Percentiles rank a stretch among this genome's conserved stretches.
phyloP scores from a whole-genome alignment of 441 rosid genomes.

The Bruguiera hainesii region DNA sequence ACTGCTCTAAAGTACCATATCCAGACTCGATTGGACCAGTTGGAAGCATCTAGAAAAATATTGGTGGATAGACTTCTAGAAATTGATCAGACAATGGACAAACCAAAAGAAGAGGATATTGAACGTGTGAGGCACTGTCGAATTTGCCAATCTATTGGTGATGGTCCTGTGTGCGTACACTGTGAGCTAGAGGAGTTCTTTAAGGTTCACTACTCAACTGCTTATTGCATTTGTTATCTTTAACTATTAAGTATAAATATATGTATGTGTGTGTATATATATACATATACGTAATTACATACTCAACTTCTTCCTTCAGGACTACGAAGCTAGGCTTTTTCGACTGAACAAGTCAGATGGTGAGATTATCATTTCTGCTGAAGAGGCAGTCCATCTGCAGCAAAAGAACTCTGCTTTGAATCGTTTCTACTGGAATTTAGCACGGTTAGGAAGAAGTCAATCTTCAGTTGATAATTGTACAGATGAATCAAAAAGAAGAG shows the following conservation, averaged over 20 bases:
- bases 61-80: constrained; percentile 64
- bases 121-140: constrained; percentile 69
- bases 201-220: constrained; percentile 50
- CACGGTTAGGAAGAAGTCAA: constrained; percentile 42
- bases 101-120: constrained; percentile 79
- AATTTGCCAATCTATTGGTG: constrained; percentile 59
- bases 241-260: not conserved
- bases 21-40: constrained; percentile 70
- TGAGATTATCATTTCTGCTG: constrained; percentile 70
- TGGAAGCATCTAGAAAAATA: constrained; percentile 66
- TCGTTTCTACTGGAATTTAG: constrained; percentile 75
- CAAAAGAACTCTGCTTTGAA: constrained; percentile 81
- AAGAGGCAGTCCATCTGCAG: constrained; percentile 73
- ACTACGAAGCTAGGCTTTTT: constrained; percentile 88
- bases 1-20: constrained; percentile 77
- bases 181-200: constrained; percentile 86
- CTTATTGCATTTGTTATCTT: constrained; percentile 11
- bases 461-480: constrained; percentile 33
- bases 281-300: not conserved
- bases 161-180: constrained; percentile 81
- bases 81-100: constrained; percentile 78
- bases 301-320: constrained; percentile 40
- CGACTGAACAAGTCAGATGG: constrained; percentile 70
- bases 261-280: too few relatives aligned
- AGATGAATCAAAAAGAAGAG: constrained; percentile 59